Evolutionary conservation across 2,329 filamentous ascomycete genomes (phyloP), one percentile per base, ranked within the genome.

Genomic region (Zasmidium angulare): DNA sequence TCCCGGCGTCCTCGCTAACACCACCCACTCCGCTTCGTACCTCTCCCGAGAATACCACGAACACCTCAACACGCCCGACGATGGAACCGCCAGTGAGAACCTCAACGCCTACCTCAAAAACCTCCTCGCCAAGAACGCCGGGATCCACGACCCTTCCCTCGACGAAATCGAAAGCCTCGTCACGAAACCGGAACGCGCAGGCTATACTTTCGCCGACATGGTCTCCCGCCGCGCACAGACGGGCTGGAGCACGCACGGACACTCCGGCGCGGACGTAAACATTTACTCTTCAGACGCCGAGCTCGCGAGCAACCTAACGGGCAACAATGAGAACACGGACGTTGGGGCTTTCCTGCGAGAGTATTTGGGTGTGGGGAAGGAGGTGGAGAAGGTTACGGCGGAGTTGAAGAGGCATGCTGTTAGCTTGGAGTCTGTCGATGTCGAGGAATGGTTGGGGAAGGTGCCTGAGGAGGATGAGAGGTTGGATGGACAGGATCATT

Each of bases 251-350:
- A 96, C 93, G 0, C 93, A 97, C 74, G 95, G 95, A 24, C 95
- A 99, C 61, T 70, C 71, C 72, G 95, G 89, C 53, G 92, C 95
- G 7, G 95, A 99, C 72, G 95, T 99, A 51, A 99, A 99, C 75
- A 91, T 99, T 66, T 99, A 98, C 77, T 89, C 90, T 54, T 93
- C 89, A 0, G 87, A 90, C 2, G 81, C 84, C 0, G 81, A 84
- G 40, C 77, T 79, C 26, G 84, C 87, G 0, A 82, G 84, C 47
- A 80, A 82, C 14, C 81, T 96, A 6, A 79, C 85, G 2, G 93
- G 93, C 7, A 98, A 98, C 74, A 88, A 96, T 56, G 95, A 99
- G 79, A 99, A 99, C 73, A 98, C 88, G 0, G 92, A 98, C 23
- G 83, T 99, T 0, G 95, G 95, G 31, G 79, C 84, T 48, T 99